These are phyloP conservation scores for Vaccinium vitisidaea DNA, from an alignment of 148 eudicot genomes.

Conservation along the genomic window DNA sequence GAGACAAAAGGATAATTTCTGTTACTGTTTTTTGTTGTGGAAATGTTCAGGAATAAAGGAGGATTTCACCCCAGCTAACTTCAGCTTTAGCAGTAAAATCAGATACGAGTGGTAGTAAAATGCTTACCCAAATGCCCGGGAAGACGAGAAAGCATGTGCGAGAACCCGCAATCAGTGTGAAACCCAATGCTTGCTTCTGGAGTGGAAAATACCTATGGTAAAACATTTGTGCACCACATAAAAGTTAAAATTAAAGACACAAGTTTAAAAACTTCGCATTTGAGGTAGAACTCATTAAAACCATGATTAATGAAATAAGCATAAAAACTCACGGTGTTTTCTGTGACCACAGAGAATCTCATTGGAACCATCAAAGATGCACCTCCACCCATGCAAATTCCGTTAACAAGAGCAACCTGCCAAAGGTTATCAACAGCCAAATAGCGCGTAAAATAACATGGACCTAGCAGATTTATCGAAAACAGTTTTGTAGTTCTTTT, in stretches of 20 bases:
- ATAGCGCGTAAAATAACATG: not conserved
- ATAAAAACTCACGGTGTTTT: conserved; percentile 64
- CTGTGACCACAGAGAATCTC: conserved; percentile 93
- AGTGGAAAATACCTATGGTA: conserved; percentile 69
- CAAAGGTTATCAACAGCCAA: conserved; percentile 12
- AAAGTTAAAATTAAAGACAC: not conserved
- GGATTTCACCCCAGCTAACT: not conserved
- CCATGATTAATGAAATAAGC: not conserved
- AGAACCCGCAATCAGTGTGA: conserved; percentile 92
- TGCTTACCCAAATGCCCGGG: conserved; percentile 82
- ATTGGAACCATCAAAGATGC: conserved; percentile 90
- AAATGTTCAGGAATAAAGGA: not conserved
- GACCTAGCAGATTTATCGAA: not conserved
- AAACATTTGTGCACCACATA: not conserved
- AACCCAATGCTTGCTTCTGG: conserved; percentile 96
- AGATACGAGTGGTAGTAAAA: not conserved
- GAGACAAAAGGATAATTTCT: not conserved
- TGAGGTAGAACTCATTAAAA: not conserved
- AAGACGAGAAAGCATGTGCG: conserved; percentile 77
- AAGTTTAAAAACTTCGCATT: not conserved
- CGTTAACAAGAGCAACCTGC: conserved; percentile 94
- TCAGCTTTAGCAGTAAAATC: not conserved
- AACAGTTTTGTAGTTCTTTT: not conserved
- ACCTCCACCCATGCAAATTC: conserved; percentile 97
- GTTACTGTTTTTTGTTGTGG: not conserved